These are phyloP conservation scores for Candida albicans DNA, from an alignment of 1,139 yeast genomes.

Conservation along the genomic window DNA sequence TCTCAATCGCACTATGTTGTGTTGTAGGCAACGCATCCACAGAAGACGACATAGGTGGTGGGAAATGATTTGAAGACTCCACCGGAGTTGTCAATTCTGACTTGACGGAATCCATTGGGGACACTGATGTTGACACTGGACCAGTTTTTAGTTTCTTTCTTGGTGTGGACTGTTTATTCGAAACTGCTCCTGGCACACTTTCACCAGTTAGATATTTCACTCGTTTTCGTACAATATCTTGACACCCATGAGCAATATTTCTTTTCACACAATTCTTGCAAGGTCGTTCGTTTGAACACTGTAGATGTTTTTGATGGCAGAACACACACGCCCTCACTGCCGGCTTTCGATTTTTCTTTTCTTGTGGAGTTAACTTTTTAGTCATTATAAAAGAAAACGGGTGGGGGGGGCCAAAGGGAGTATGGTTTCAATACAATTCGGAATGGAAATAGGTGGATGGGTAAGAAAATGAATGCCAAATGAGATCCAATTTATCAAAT, in stretches of 20 bases:
- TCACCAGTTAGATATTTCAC: constrained; percentile 40
- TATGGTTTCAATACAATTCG: no score
- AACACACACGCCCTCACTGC: constrained; percentile 68
- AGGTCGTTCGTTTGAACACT: constrained; percentile 62
- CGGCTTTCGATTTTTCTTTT: constrained; percentile 57
- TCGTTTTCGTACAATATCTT: constrained; percentile 59
- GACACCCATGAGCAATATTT: constrained; percentile 53
- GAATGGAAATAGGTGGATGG: no score
- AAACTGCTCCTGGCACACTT: neutral
- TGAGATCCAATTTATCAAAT: no score
- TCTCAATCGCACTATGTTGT: neutral
- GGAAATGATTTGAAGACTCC: neutral
- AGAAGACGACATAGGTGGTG: constrained; percentile 1
- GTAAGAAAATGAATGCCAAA: no score
- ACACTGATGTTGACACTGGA: neutral
- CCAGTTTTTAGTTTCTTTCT: constrained; percentile 7
- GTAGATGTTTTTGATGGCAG: constrained; percentile 71
- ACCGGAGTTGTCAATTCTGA: neutral
- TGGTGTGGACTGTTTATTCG: constrained; percentile 1
- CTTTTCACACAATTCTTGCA: constrained; percentile 69
- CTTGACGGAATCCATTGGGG: neutral
- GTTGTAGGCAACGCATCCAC: neutral
- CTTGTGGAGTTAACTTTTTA: constrained; percentile 52
- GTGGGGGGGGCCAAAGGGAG: neutral
- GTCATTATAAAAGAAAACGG: constrained; percentile 44